These are phyloP conservation scores for Polyporus arcularius DNA, from an alignment of 768 basidiomycete species.

Conservation along the genomic window DNA sequence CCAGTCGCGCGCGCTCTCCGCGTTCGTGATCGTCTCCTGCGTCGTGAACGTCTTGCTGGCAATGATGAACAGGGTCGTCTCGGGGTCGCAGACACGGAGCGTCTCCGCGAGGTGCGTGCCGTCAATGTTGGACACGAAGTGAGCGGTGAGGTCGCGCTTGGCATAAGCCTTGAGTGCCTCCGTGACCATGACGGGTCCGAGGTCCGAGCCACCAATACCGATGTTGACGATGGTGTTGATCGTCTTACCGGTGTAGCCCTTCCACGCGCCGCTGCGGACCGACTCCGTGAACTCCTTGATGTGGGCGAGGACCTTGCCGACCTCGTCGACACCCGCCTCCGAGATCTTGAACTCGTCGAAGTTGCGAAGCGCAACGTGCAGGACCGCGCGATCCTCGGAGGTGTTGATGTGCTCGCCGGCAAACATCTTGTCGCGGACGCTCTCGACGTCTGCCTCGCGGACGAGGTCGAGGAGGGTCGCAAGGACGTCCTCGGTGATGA, in stretches of 20 bases:
- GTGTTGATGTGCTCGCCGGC: conserved; percentile 97
- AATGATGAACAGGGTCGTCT: conserved; percentile 95
- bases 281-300: conserved; percentile 88
- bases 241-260: conserved; percentile 94
- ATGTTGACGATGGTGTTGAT: conserved; percentile 98
- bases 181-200: conserved; percentile 98
- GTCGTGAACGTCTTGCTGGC: conserved; percentile 99
- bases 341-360: conserved; percentile 74
- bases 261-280: conserved; percentile 88
- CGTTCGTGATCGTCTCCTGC: conserved; percentile 99
- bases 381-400: conserved; percentile 94
- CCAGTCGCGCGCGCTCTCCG: conserved; percentile 91
- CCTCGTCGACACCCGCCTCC: conserved; percentile 83
- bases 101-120: conserved; percentile 96
- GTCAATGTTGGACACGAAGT: conserved; percentile 98
- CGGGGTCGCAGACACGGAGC: conserved; percentile 76
- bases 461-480: conserved; percentile 76
- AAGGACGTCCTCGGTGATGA: conserved; percentile 86
- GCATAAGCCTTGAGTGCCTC: conserved; percentile 94
- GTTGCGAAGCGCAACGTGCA: conserved; percentile 91
- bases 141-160: conserved; percentile 81
- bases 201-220: conserved; percentile 97
- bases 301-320: conserved; percentile 80
- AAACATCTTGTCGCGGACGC: conserved; percentile 90
- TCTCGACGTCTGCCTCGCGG: conserved; percentile 84